Percentiles rank a stretch among this genome's conserved stretches.
These are phyloP conservation scores for Linnemannia zychae DNA, from an alignment of 192 early-diverging fungal genomes.

Conservation along the genomic window DNA sequence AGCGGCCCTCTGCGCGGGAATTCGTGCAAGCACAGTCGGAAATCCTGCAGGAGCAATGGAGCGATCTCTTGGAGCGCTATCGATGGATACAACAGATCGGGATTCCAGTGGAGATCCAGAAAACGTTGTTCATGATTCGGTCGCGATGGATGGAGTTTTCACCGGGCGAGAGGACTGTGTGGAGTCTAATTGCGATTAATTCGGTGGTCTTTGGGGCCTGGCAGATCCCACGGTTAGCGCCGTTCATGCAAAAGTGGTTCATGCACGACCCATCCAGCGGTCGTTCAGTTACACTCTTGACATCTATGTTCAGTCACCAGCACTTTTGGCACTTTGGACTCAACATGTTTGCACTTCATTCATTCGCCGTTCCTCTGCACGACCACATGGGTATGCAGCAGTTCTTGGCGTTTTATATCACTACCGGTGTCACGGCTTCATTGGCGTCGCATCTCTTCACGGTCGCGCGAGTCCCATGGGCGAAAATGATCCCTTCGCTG, in stretches of 20 bases:
- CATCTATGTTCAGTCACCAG: slow-evolving; percentile 83
- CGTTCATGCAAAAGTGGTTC: slow-evolving; percentile 85
- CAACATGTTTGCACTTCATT: slow-evolving; percentile 85
- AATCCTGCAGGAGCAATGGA: slow-evolving; percentile 40
- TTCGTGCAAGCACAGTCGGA: slow-evolving; percentile 30
- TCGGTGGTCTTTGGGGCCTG: slow-evolving; percentile 81
- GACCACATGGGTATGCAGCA: slow-evolving; percentile 72
- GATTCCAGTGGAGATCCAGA: slow-evolving; percentile 53
- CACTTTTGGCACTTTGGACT: slow-evolving; percentile 81
- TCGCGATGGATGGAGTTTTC: slow-evolving; percentile 48
- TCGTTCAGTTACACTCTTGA: slow-evolving; percentile 81
- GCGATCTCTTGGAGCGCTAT: slow-evolving; percentile 22
- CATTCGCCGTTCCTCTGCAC: slow-evolving; percentile 70
- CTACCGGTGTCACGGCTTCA: slow-evolving; percentile 75
- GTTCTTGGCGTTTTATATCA: slow-evolving; percentile 85
- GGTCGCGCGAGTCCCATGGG: slow-evolving; percentile 55
- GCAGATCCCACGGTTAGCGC: slow-evolving; percentile 70
- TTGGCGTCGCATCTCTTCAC: slow-evolving; percentile 75
- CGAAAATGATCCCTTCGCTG: slow-evolving; percentile 70
- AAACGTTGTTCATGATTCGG: slow-evolving; percentile 32
- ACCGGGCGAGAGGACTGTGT: slow-evolving; percentile 45
- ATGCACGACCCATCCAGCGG: slow-evolving; percentile 80
- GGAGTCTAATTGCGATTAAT: slow-evolving; percentile 79
- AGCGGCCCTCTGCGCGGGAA: slow-evolving; percentile 36
- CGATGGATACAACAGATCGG: slow-evolving; percentile 53